These are phyloP conservation scores for Monosporozyma aerobia DNA, from an alignment of 805 yeast species.

Conservation along the genomic window DNA sequence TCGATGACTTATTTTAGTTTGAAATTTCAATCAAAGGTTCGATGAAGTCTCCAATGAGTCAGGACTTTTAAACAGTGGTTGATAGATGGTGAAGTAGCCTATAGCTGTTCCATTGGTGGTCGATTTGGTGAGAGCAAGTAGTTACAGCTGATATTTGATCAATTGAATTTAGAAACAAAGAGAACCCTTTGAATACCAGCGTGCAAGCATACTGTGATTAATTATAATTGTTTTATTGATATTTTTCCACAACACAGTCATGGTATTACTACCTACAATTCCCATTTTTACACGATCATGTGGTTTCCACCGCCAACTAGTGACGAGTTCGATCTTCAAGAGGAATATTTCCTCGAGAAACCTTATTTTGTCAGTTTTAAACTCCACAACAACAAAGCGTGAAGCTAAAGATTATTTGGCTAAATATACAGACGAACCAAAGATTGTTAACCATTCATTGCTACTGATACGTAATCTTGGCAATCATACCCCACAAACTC, in stretches of 20 bases:
- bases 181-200: not conserved
- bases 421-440: slow-evolving; percentile 41
- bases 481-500: slow-evolving; percentile 2
- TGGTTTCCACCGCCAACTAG: not conserved
- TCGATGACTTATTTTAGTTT: not conserved
- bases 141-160: not conserved
- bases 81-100: not conserved
- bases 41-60: not conserved
- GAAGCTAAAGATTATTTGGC: slow-evolving; percentile 77
- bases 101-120: not conserved
- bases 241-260: not conserved
- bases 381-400: slow-evolving; percentile 87
- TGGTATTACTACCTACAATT: not conserved
- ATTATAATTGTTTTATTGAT: not conserved
- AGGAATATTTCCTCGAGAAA: slow-evolving; percentile 37
- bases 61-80: not conserved
- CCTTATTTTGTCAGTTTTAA: slow-evolving; percentile 71
- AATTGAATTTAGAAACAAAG: not conserved
- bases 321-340: not conserved
- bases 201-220: not conserved
- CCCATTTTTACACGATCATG: not conserved
- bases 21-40: not conserved
- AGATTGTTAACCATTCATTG: slow-evolving; percentile 18
- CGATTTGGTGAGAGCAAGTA: not conserved
- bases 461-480: slow-evolving; percentile 21